Conservation (phyloP, 306 rosid genomes). For the Vigna nakashimae region DNA sequence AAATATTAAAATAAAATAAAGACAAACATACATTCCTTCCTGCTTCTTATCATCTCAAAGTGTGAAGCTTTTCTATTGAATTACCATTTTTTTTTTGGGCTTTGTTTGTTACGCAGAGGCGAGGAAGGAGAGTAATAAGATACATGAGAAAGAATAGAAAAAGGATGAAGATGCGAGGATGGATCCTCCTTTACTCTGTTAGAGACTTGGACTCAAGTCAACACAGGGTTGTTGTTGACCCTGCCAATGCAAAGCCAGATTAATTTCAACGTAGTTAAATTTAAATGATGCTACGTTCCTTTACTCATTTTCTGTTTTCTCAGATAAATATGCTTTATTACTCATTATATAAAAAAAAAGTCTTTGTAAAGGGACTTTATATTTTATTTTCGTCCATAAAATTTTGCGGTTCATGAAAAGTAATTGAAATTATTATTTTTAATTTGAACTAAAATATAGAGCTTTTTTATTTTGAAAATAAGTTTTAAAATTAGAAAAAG, state of each 20-base stretch:
- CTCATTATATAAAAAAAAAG: no score
- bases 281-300: no score
- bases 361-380: no score
- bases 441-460: no score
- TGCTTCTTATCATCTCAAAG: slow-evolving; percentile 3
- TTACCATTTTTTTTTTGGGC: no score
- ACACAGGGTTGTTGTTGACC: background rate
- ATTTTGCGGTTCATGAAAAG: no score
- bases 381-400: no score
- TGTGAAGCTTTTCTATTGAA: background rate
- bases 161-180: background rate
- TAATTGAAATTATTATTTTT: no score
- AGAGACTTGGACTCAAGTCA: background rate
- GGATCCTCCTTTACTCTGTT: background rate
- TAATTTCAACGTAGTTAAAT: background rate
- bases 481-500: background rate
- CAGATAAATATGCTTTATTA: no score
- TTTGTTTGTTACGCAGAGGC: background rate
- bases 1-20: background rate
- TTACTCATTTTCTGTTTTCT: no score
- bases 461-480: background rate
- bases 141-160: background rate
- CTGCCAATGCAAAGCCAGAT: background rate
- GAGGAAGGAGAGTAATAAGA: background rate
- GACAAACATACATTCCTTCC: slow-evolving; percentile 33